These are phyloP conservation scores for Monosporascus sp. DNA, from an alignment of 2,329 filamentous ascomycete genomes.

Conservation along the genomic window DNA sequence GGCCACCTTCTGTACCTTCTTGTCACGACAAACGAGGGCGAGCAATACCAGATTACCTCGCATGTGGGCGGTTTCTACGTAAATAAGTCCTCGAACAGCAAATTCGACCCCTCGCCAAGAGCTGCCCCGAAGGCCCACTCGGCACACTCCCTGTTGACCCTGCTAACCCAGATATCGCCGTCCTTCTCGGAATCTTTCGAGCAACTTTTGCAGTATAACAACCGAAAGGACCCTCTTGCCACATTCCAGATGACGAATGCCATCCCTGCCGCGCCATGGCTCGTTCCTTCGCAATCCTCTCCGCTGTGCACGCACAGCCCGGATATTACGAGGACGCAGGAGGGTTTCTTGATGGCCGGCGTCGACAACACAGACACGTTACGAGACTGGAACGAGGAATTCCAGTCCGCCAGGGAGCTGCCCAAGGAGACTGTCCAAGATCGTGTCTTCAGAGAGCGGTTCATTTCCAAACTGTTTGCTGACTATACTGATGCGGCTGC, in stretches of 20 bases:
- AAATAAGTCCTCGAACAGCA: conserved; percentile 91
- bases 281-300: conserved; percentile 66
- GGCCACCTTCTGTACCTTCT: conserved; percentile 90
- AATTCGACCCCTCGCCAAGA: conserved; percentile 86
- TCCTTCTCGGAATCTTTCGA: conserved; percentile 75
- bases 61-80: conserved; percentile 95
- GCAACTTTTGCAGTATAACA: conserved; percentile 77
- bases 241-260: conserved; percentile 96
- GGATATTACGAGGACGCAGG: conserved; percentile 85
- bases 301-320: conserved; percentile 65
- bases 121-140: conserved; percentile 70
- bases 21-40: conserved; percentile 86
- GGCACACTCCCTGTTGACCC: conserved; percentile 78
- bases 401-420: conserved; percentile 92
- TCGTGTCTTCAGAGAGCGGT: conserved; percentile 87
- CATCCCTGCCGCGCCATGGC: conserved; percentile 87
- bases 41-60: conserved; percentile 88
- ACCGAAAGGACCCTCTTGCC: conserved; percentile 77
- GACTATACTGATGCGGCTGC: conserved; percentile 97
- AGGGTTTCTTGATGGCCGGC: conserved; percentile 84
- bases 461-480: conserved; percentile 93
- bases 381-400: conserved; percentile 98
- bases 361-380: conserved; percentile 92
- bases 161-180: conserved; percentile 74
- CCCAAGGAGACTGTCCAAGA: conserved; percentile 93